A percentile compares a stretch with the other conserved stretches of the same genome.
These are phyloP conservation scores for Tulasnella sp. DNA, from an alignment of 768 basidiomycete genomes.

Conservation along the genomic window DNA sequence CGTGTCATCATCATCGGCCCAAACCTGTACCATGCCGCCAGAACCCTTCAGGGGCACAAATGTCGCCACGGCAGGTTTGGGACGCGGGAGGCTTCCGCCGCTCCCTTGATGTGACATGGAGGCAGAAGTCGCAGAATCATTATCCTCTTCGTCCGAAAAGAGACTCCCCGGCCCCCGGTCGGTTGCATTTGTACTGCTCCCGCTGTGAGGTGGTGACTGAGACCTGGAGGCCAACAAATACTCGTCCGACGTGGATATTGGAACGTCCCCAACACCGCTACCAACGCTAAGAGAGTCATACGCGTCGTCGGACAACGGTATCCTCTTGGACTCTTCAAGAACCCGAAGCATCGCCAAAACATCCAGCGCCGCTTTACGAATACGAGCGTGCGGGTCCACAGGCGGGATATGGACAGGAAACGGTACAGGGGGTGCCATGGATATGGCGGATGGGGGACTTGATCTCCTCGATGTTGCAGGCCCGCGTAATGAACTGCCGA, in stretches of 20 bases:
- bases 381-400: constrained; percentile 50
- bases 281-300: constrained; percentile 56
- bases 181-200: constrained; percentile 4
- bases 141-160: constrained; percentile 14
- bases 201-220: constrained; percentile 1
- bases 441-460: background rate
- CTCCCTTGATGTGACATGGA: background rate
- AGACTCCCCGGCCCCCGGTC: background rate
- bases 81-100: background rate
- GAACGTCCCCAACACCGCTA: constrained; percentile 5
- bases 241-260: constrained; percentile 2
- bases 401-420: constrained; percentile 27
- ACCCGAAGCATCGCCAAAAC: constrained; percentile 67
- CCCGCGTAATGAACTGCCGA: background rate
- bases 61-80: constrained; percentile 8
- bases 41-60: constrained; percentile 31
- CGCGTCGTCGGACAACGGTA: constrained; percentile 69
- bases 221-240: background rate
- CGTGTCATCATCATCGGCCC: constrained; percentile 56
- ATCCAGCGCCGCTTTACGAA: constrained; percentile 70
- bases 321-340: constrained; percentile 63
- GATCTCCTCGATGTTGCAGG: background rate
- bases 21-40: constrained; percentile 55
- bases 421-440: constrained; percentile 5
- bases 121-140: constrained; percentile 8